phyloP scores from a whole-genome alignment of 257 asterid genomes.

The Vinca minor region DNA sequence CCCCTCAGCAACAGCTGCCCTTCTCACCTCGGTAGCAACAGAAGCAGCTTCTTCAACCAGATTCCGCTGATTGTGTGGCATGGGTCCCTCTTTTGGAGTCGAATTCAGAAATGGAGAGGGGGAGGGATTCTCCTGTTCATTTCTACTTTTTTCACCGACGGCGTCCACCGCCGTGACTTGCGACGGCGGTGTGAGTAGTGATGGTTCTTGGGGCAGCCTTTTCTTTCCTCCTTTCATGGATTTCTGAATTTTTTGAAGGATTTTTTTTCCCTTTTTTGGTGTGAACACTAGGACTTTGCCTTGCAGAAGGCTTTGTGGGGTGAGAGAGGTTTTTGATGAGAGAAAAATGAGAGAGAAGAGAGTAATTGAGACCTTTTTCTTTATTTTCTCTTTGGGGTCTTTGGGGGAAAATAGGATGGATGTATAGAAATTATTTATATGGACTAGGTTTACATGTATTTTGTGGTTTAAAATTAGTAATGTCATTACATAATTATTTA shows the following conservation, averaged over 20 bases:
- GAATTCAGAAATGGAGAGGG: not conserved
- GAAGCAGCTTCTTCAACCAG: not conserved
- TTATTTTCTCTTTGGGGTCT: no score
- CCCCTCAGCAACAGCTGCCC: slow-evolving; percentile 6
- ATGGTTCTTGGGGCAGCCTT: slow-evolving; percentile 11
- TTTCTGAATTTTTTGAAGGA: no score
- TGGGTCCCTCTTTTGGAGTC: not conserved
- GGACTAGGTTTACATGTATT: no score
- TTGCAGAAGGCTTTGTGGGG: no score
- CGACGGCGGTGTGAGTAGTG: no score
- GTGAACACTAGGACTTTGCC: not conserved
- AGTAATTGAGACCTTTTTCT: no score
- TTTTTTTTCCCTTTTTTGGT: no score
- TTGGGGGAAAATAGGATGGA: no score
- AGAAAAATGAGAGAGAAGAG: not conserved
- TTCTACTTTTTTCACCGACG: not conserved
- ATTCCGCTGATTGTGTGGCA: slow-evolving; percentile 4
- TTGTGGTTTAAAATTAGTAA: no score
- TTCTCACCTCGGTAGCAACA: not conserved
- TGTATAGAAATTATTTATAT: no score
- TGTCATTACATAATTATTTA: no score
- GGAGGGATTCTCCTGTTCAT: not conserved
- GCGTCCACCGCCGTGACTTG: not conserved
- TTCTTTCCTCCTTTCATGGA: slow-evolving; percentile 30
- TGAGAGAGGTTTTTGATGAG: no score